Evolutionary conservation across 2,329 filamentous ascomycete species (phyloP).

Genomic region (Colletotrichum phormii): DNA sequence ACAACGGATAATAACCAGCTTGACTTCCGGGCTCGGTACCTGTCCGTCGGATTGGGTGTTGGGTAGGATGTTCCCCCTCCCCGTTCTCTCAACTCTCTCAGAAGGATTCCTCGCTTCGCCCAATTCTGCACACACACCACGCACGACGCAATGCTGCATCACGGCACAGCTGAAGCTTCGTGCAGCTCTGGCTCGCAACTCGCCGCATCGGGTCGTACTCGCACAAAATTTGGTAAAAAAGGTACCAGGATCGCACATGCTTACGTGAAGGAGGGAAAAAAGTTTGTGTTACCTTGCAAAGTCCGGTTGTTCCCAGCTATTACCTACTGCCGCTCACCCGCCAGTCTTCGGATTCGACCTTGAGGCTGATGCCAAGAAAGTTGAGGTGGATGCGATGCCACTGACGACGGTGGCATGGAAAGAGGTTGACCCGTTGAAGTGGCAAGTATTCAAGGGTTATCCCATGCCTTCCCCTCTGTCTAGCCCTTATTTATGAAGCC

Average conservation of each 20-base stretch:
- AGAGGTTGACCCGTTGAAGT: background rate
- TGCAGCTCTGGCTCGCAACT: background rate
- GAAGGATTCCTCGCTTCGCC: background rate
- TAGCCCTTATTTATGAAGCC: background rate
- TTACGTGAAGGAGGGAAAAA: background rate
- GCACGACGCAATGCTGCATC: constrained; percentile 11
- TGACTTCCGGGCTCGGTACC: constrained; percentile 9
- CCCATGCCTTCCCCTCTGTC: background rate
- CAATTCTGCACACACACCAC: background rate
- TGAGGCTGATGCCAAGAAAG: constrained; percentile 25
- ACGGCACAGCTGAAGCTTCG: constrained; percentile 6
- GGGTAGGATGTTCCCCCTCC: background rate
- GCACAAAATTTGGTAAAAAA: background rate
- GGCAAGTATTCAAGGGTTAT: no score
- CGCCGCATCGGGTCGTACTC: constrained; percentile 16
- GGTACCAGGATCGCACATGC: constrained; percentile 6
- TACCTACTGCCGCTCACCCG: background rate
- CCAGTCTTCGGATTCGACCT: background rate
- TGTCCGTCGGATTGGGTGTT: background rate
- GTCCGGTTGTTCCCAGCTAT: background rate
- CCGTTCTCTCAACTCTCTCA: background rate
- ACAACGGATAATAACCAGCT: background rate
- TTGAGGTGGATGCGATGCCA: background rate
- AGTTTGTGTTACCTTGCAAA: background rate
- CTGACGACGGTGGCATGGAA: constrained; percentile 6